These are phyloP conservation scores for Fusarium scirpi DNA, from an alignment of 2,329 filamentous ascomycete species.

Conservation along the genomic window DNA sequence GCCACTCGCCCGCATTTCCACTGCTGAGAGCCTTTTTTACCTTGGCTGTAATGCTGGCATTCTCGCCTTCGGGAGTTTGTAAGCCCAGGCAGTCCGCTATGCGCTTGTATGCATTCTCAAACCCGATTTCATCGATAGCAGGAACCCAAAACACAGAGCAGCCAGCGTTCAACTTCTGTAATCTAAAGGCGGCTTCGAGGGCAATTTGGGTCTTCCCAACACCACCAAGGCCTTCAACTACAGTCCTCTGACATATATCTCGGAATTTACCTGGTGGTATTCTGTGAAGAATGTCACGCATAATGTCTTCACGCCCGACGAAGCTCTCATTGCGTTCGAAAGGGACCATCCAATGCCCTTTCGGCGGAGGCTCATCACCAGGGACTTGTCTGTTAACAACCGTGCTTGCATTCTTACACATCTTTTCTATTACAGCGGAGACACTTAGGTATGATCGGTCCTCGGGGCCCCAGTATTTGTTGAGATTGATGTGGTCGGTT, in stretches of 20 bases:
- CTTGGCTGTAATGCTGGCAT: neutral
- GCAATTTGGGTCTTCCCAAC: neutral
- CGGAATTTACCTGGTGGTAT: accelerated
- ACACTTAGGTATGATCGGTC: neutral
- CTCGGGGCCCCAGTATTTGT: neutral
- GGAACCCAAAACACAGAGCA: neutral
- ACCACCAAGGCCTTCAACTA: neutral
- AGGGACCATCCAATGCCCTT: neutral
- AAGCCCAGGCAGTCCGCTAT: accelerated
- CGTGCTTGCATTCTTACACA: neutral
- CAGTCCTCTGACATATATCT: neutral
- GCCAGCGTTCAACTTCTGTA: neutral
- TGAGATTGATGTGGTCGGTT: neutral
- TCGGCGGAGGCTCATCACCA: neutral
- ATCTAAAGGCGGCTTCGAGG: neutral
- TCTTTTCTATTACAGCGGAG: neutral
- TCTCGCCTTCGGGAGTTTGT: accelerated
- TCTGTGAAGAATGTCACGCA: neutral
- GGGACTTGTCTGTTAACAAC: no score
- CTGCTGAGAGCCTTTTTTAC: neutral
- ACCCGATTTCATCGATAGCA: accelerated
- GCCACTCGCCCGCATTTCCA: accelerated
- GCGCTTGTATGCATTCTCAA: neutral
- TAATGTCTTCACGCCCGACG: neutral
- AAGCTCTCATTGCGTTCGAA: neutral